Evolutionary conservation across 139 green algal species (phyloP).

Genomic region (Deuterostichococcus epilithicus): DNA sequence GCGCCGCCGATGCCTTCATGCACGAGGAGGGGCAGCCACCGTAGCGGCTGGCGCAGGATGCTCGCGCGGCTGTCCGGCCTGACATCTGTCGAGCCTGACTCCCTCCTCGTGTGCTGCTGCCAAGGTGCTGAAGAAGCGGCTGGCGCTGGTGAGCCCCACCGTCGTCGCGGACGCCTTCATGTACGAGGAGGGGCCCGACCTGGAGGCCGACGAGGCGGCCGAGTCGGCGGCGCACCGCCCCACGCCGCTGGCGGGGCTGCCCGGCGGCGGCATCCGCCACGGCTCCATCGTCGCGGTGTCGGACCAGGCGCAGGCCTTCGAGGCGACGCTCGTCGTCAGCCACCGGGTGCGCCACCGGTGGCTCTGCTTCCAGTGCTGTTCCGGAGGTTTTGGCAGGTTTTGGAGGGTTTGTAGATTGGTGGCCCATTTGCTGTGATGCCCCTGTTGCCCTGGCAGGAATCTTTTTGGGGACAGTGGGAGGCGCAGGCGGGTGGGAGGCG

Average conservation of each 20-base stretch:
- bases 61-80: conserved; percentile 26
- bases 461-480: background rate
- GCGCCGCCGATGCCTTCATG: conserved; percentile 41
- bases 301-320: conserved; percentile 74
- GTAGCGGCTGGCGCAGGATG: conserved; percentile 66
- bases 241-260: conserved; percentile 46
- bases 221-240: conserved; percentile 37
- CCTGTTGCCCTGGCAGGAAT: background rate
- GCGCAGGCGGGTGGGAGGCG: background rate
- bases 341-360: conserved; percentile 46
- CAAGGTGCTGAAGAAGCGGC: conserved; percentile 65
- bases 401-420: conserved; percentile 15
- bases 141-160: conserved; percentile 57
- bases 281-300: conserved; percentile 57
- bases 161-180: conserved; percentile 42
- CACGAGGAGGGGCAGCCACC: conserved; percentile 85
- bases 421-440: background rate
- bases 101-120: background rate
- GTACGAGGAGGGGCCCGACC: conserved; percentile 82
- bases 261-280: conserved; percentile 63
- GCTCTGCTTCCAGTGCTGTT: too few relatives aligned
- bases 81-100: too few relatives aligned
- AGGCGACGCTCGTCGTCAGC: conserved; percentile 57
- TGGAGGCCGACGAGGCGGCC: conserved; percentile 80
- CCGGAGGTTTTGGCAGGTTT: background rate